These are phyloP conservation scores for Endotrypanum monterogeii DNA, from an alignment of 208 protist species.

Conservation along the genomic window DNA sequence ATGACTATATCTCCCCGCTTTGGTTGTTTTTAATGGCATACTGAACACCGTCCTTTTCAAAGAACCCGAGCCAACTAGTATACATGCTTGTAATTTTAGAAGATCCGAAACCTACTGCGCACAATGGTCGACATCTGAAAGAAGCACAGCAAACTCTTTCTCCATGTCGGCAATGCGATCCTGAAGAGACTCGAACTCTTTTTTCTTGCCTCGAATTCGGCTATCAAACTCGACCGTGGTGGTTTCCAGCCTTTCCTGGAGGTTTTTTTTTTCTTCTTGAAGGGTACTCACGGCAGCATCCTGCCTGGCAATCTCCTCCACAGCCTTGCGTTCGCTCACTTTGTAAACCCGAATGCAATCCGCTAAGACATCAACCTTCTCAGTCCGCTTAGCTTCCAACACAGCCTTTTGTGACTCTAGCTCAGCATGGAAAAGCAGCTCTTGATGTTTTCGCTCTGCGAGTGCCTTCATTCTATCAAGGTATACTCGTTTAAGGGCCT, in stretches of 20 bases:
- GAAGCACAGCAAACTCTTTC: conserved; percentile 77
- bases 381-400: conserved; percentile 38
- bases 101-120: conserved; percentile 10
- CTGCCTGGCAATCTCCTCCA: conserved; percentile 55
- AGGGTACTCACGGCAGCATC: conserved; percentile 56
- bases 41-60: background rate
- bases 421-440: conserved; percentile 37
- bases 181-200: conserved; percentile 57
- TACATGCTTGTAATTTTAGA: conserved; percentile 15
- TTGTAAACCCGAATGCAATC: conserved; percentile 90
- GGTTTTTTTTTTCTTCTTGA: conserved; percentile 62
- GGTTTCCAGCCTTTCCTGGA: conserved; percentile 54
- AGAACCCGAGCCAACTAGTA: background rate
- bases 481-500: conserved; percentile 67
- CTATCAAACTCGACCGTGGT: conserved; percentile 56
- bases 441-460: conserved; percentile 35
- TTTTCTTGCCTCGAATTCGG: conserved; percentile 60
- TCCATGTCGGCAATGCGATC: conserved; percentile 81
- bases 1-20: background rate
- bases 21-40: background rate
- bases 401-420: conserved; percentile 35
- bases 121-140: conserved; percentile 64
- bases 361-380: conserved; percentile 81
- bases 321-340: conserved; percentile 63
- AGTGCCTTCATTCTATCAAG: conserved; percentile 49